Evolutionary conservation across 2,329 filamentous ascomycete species (phyloP), one percentile per base, ranked within the genome.

Genomic region (Beauveria caledonica): DNA sequence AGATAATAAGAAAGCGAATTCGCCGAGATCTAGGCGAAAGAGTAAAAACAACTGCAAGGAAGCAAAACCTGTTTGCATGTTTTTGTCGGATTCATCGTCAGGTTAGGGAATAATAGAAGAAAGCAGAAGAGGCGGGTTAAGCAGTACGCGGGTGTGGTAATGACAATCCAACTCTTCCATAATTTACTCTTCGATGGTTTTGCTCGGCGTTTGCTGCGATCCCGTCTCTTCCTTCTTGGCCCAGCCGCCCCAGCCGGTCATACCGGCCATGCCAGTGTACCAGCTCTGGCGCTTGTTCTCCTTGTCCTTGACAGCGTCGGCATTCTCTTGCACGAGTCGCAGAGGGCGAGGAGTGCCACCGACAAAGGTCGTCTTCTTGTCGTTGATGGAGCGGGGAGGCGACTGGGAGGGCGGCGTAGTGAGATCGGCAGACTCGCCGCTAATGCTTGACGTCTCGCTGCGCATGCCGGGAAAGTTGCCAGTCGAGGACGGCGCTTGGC

Each of bases 271-370:
- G 33, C 33, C 33, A 61, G 86, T 80, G 63, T 74, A 74, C 86
- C 86, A 88, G 71, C 84, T 87, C 21, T 78, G 77, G 52, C 86
- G 77, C 76, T 87, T 87, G 68, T 80, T 81, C 58, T 74, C 70
- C 66, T 79, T 78, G 58, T 74, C 70, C 66, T 79, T 78, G 62
- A 77, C 74, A 2, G 70, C 70, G 55, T 83, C 82, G 23, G 75
- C 72, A 65, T 87, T 87, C 75, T 96, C 90, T 74, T 94, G 89
- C 51, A 97, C 92, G 33, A 99, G 80, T 17, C 93, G 83, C 65
- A 99, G 77, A 7, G 93, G 93, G 40, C 92, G 83, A 62, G 95
- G 86, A 74, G 94, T 94, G 49, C 85, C 85, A 4, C 82, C 83
- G 60, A 83, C 75, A 64, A 83, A 84, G 1, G 81, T 84, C 42